phyloP scores from a whole-genome alignment of 768 basidiomycete genomes.

The Hemileccinum rubropunctum region DNA sequence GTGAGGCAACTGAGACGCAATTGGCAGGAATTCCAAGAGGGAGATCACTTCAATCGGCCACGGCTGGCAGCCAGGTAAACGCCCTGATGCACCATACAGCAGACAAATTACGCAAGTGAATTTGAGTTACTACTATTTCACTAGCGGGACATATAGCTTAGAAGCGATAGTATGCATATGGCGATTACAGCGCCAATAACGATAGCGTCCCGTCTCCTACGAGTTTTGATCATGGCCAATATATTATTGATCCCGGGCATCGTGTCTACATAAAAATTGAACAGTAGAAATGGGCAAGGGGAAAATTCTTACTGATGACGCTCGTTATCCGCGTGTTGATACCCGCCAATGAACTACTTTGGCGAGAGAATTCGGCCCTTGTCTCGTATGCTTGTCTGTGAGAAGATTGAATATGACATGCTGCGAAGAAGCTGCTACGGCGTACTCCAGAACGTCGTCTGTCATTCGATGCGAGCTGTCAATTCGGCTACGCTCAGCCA shows the following conservation, averaged over 20 bases:
- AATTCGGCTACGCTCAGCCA: slow-evolving; percentile 85
- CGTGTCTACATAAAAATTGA: slow-evolving; percentile 48
- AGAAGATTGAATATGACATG: neutral
- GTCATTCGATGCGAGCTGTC: slow-evolving; percentile 95
- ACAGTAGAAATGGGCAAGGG: neutral
- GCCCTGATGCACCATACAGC: neutral
- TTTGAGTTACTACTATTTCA: slow-evolving; percentile 4
- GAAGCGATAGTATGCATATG: slow-evolving; percentile 65
- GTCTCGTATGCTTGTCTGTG: slow-evolving; percentile 95
- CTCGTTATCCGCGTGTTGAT: slow-evolving; percentile 84
- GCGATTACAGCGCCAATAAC: slow-evolving; percentile 89
- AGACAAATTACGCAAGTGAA: neutral
- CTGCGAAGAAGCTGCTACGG: slow-evolving; percentile 2
- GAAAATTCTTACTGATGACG: slow-evolving; percentile 63
- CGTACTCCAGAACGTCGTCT: slow-evolving; percentile 85
- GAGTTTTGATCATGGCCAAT: slow-evolving; percentile 87
- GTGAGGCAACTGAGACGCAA: slow-evolving; percentile 69
- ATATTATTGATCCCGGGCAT: slow-evolving; percentile 95
- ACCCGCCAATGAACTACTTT: slow-evolving; percentile 67
- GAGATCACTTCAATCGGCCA: slow-evolving; percentile 35
- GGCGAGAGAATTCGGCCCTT: slow-evolving; percentile 85
- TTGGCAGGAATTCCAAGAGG: slow-evolving; percentile 60
- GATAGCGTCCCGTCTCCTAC: slow-evolving; percentile 85
- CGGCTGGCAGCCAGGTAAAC: neutral
- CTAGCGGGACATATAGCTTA: slow-evolving; percentile 46